Percentiles rank a stretch among this genome's conserved stretches.
phyloP scores from a whole-genome alignment of 768 basidiomycete species.

The Boletus barrowsii region DNA sequence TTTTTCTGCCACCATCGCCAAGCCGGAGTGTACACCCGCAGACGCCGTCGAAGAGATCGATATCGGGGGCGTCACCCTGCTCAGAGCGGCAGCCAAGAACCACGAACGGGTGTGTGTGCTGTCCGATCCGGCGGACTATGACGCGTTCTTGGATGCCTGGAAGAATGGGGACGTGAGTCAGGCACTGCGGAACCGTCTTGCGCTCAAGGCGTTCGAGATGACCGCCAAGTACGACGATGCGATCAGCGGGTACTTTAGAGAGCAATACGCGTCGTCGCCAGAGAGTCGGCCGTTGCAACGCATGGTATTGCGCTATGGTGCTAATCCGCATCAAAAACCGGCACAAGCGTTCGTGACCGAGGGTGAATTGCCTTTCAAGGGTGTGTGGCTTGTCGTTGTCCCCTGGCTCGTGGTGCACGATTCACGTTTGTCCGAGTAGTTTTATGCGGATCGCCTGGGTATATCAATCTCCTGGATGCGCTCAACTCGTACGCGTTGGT shows the following conservation, averaged over 20 bases:
- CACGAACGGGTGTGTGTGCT: conserved; percentile 89
- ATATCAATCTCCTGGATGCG: conserved; percentile 97
- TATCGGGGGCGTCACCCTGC: conserved; percentile 96
- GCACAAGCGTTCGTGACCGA: conserved; percentile 92
- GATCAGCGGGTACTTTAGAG: conserved; percentile 94
- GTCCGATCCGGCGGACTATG: conserved; percentile 87
- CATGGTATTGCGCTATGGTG: conserved; percentile 87
- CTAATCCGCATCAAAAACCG: conserved; percentile 98
- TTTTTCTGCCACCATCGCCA: conserved; percentile 86
- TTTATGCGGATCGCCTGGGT: conserved; percentile 91
- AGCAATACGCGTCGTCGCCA: conserved; percentile 88
- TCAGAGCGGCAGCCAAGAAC: conserved; percentile 98
- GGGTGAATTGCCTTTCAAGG: conserved; percentile 91
- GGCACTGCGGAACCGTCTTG: conserved; percentile 69
- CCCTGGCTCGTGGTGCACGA: background rate
- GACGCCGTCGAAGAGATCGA: conserved; percentile 97
- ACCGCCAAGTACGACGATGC: conserved; percentile 94
- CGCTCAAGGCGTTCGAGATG: conserved; percentile 96
- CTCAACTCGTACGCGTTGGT: conserved; percentile 97
- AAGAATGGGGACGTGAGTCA: conserved; percentile 73
- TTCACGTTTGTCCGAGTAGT: conserved; percentile 43
- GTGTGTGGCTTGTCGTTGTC: conserved; percentile 35
- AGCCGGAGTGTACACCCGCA: conserved; percentile 84
- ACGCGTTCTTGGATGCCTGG: conserved; percentile 75
- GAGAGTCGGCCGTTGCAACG: conserved; percentile 79